Base-by-base conservation (phyloP, 2,329 filamentous ascomycete species). In the Pseudocercospora fuligena region DNA sequence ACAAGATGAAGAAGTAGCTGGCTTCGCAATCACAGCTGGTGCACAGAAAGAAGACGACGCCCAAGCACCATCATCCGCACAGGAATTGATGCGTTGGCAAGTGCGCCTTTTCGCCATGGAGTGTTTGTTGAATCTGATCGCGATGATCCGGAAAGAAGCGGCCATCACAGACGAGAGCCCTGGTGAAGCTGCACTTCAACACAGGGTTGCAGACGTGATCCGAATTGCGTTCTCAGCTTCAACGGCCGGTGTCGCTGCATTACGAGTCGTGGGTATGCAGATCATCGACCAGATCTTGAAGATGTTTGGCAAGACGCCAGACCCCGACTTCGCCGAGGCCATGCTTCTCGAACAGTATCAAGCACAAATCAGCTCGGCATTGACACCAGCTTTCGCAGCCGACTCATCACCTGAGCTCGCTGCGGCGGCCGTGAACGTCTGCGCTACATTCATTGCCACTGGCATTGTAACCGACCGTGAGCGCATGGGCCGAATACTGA, bases 271-370 rank as follows among this genome's bases (percentile, higher is more conserved):
- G 84, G 95, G 95, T 27, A 81, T 99, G 69, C 94, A 94, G 78
- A 97, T 99, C 63, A 93, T 99, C 63, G 94, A 97, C 67, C 92
- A 94, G 65, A 89, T 98, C 9, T 83, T 99, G 60, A 97, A 94
- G 83, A 93, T 97, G 84, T 99, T 99, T 81, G 95, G 95, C 62
- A 94, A 93, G 76, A 93, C 92, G 1, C 92, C 94, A 1, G 95
- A 99, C 80, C 96, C 95, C 0, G 95, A 99, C 77, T 99, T 99
- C 76, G 88, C 94, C n/a, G 95, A 99, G 80, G 95, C 92, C 0
- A 97, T 97, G 80, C 85, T 99, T 16, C 86, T 99, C 3, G 96
- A 99, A 78, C 95, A 99, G 79, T 99, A 99, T 75, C 96, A 99
- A 80, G 95, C 95, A 5, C 95, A 99, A 77, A 99, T 99, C 76